phyloP scores from a whole-genome alignment of 2,329 filamentous ascomycete species.

The Aspergillus pseudoterreus region DNA sequence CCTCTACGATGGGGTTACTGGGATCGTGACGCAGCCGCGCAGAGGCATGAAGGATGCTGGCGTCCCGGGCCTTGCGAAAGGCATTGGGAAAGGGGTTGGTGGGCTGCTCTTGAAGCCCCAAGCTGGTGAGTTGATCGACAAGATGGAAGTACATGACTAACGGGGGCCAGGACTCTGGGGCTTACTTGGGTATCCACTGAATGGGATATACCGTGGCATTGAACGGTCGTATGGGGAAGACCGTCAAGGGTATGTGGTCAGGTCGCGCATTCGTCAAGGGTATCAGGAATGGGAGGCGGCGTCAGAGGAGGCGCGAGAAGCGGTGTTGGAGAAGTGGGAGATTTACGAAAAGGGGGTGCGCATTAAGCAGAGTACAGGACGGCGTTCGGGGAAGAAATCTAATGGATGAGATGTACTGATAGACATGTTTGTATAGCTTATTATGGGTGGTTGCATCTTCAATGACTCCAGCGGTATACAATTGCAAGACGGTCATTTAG shows the following conservation, averaged over 20 bases:
- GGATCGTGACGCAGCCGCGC: constrained; percentile 8
- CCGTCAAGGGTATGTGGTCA: constrained; percentile 7
- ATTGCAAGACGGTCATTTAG: too few species aligned
- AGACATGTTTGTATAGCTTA: too few species aligned
- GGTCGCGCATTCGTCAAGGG: constrained; percentile 10
- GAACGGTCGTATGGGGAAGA: constrained; percentile 8
- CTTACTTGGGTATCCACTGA: constrained; percentile 10
- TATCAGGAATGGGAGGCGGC: constrained; percentile 4
- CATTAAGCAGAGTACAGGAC: not conserved
- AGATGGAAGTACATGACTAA: not conserved
- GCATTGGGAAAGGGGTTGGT: constrained; percentile 9
- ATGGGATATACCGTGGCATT: constrained; percentile 7
- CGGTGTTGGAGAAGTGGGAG: constrained; percentile 5
- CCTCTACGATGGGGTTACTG: constrained; percentile 9
- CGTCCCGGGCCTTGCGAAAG: constrained; percentile 4
- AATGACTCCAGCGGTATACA: too few species aligned
- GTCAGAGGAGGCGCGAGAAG: constrained; percentile 1
- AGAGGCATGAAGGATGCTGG: constrained; percentile 7
- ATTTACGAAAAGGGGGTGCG: constrained; percentile 4
- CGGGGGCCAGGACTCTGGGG: constrained; percentile 10
- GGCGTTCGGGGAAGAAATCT: too few species aligned
- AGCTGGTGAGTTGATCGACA: constrained; percentile 2
- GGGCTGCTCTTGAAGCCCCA: constrained; percentile 10
- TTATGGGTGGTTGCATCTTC: too few species aligned
- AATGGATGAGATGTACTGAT: too few species aligned